phyloP scores from a whole-genome alignment of 108 stramenopile species.

The Nannochloropsis salina region DNA sequence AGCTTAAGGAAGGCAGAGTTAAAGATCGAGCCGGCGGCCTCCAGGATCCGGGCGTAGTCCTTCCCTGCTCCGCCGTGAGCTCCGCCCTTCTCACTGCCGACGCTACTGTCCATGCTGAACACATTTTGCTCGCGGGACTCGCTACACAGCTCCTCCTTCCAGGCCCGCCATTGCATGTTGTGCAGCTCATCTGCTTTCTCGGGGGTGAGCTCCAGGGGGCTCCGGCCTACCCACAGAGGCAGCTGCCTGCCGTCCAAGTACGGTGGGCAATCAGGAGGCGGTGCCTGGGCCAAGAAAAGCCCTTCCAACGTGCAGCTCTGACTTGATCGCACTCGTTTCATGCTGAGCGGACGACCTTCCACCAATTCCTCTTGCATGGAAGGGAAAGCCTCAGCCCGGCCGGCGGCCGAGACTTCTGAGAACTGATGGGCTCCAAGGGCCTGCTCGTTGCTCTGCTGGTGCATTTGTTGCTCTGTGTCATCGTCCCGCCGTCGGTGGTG shows the following conservation, averaged over 20 bases:
- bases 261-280: constrained; percentile 11
- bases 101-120: background rate
- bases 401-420: background rate
- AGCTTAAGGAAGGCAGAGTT: background rate
- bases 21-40: background rate
- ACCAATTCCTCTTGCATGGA: constrained; percentile 6
- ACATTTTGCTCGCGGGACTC: no score
- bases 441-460: background rate
- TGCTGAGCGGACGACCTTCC: background rate
- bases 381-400: background rate
- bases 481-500: background rate
- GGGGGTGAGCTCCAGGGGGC: background rate
- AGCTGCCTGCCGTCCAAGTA: constrained; percentile 1
- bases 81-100: background rate
- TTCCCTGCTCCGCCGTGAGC: background rate
- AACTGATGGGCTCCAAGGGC: background rate
- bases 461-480: background rate
- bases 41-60: background rate
- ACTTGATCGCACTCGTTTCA: background rate
- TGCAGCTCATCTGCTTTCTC: constrained; percentile 4
- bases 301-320: background rate
- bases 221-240: constrained; percentile 4
- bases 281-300: background rate
- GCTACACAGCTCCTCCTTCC: background rate
- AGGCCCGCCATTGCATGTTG: background rate